These are phyloP conservation scores for Aspergillus affinis DNA, from an alignment of 495 filamentous ascomycete species.

Conservation along the genomic window DNA sequence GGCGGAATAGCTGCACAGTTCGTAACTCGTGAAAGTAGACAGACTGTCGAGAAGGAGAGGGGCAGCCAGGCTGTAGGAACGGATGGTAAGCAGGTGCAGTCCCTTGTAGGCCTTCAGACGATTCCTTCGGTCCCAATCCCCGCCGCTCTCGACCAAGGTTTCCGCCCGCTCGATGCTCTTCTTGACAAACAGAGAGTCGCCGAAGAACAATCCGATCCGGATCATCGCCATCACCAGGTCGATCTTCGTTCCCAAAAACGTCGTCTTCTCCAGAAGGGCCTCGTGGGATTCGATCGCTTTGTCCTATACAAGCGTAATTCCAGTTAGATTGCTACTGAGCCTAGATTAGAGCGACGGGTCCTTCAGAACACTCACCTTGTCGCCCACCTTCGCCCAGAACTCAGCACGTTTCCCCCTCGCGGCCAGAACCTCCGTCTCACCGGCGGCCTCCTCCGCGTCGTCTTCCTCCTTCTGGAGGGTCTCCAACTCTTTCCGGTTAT, in stretches of 20 bases:
- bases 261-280: constrained; percentile 88
- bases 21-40: constrained; percentile 98
- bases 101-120: constrained; percentile 98
- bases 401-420: constrained; percentile 93
- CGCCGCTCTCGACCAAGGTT: constrained; percentile 86
- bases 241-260: constrained; percentile 92
- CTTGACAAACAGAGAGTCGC: constrained; percentile 85
- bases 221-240: constrained; percentile 95
- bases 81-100: constrained; percentile 84
- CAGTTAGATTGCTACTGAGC: constrained; percentile 13
- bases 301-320: constrained; percentile 57
- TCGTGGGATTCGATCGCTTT: constrained; percentile 91
- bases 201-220: constrained; percentile 92
- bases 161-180: constrained; percentile 90
- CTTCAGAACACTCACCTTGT: constrained; percentile 64
- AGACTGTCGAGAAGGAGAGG: constrained; percentile 93
- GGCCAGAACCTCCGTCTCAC: constrained; percentile 90
- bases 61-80: constrained; percentile 84
- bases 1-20: constrained; percentile 91
- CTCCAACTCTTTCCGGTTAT: constrained; percentile 89
- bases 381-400: constrained; percentile 88
- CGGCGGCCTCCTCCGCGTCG: constrained; percentile 89
- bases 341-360: background rate
- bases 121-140: constrained; percentile 98
- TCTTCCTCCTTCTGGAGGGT: constrained; percentile 94